Evolutionary conservation across 1,139 yeast species (phyloP), one percentile per base, ranked within the genome.

Genomic region (Protomyces arabidopsidicola): DNA sequence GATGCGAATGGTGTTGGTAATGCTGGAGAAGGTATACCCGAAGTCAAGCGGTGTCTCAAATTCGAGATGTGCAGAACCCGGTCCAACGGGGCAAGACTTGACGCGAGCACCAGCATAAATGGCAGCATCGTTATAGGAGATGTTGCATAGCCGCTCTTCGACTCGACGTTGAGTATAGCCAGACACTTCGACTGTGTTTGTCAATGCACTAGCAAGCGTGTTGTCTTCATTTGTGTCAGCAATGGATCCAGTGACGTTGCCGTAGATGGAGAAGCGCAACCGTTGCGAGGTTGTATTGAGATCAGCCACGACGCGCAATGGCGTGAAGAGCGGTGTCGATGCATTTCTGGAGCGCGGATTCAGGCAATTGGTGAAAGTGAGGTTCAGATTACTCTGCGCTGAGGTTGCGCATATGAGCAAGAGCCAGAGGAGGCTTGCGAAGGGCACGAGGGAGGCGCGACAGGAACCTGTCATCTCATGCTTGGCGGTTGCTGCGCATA

Each of bases 171-270:
- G 56, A 10, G 24, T 51, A 24, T 51, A 58, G 27, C 62, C 62
- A 2, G 48, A 55, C n/a, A 53, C 54, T 2, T 55, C 53, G 12
- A 58, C 31, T 2, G 62, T 58, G n/a, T 58, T 39, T 12, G 62
- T 58, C 24, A 58, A 50, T 20, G 62, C 62, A 42, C 62, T 58
- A 24, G 62, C 62, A n/a, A 58, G 62, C 20, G 62, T 52, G 31
- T 53, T 53, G 35, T 52, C 62, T 8, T 45, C 56, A 16, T 58
- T 58, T 6, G 62, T 58, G 18, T 58, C 62, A 22, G 42, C 42
- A 34, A 58, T 51, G 18, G 42, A 55, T 3, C 62, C 62, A 2
- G 56, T 42, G 48, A 58, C 53, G 45, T 51, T 58, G 56, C 62
- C 62, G 18, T 39, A 27, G 10, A 58, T 52, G 22, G 42, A 50